phyloP scores from a whole-genome alignment of 768 basidiomycete genomes.

The Crucibulum laeve region DNA sequence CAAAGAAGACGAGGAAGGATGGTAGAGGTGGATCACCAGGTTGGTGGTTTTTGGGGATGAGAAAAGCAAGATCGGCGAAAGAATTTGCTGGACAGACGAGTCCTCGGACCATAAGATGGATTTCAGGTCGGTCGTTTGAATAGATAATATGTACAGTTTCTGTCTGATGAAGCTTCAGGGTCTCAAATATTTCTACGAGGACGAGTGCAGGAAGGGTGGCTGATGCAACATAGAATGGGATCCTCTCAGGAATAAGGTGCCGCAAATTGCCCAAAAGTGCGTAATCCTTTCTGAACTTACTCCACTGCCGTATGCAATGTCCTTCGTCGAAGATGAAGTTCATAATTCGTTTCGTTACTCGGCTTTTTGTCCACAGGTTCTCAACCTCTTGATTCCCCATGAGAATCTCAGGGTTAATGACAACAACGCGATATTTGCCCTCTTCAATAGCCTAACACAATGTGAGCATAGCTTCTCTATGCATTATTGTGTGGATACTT shows the following conservation, averaged over 20 bases:
- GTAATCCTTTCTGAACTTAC: conserved; percentile 2
- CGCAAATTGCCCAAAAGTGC: not conserved
- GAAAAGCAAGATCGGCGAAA: conserved; percentile 17
- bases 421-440: not conserved
- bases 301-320: conserved; percentile 2
- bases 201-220: conserved; percentile 21
- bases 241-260: conserved; percentile 11
- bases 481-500: too few species aligned
- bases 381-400: not conserved
- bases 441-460: too few species aligned
- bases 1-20: conserved; percentile 21
- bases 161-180: conserved; percentile 12
- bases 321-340: conserved; percentile 2
- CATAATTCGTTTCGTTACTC: not conserved
- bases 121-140: conserved; percentile 26
- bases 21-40: conserved; percentile 7
- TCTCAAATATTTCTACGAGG: conserved; percentile 12
- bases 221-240: conserved; percentile 21
- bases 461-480: too few species aligned
- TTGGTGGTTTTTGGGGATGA: conserved; percentile 17
- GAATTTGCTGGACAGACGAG: conserved; percentile 14
- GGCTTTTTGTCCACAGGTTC: conserved; percentile 1
- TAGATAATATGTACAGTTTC: conserved; percentile 8
- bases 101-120: conserved; percentile 16
- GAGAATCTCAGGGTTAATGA: conserved; percentile 1